These are phyloP conservation scores for Favolaschia claudopus DNA, from an alignment of 768 basidiomycete species.

Conservation along the genomic window DNA sequence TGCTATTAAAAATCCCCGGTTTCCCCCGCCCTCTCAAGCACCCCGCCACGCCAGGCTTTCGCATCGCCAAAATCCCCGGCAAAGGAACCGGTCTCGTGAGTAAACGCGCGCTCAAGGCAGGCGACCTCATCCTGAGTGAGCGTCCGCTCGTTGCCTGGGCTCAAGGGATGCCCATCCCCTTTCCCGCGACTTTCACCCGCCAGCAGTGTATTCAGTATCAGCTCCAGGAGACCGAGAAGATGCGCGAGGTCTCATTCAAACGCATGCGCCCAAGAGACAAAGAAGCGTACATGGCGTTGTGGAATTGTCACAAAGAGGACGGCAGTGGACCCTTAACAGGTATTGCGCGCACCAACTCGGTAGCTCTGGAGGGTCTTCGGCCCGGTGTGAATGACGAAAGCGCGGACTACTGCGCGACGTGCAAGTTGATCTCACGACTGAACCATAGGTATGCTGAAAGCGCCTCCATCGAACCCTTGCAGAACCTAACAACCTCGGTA, in stretches of 20 bases:
- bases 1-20: slow-evolving; percentile 15
- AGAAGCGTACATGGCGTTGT: slow-evolving; percentile 38
- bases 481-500: background rate
- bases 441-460: slow-evolving; percentile 50
- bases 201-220: background rate
- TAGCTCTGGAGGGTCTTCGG: slow-evolving; percentile 29
- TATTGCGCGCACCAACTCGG: slow-evolving; percentile 43
- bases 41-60: slow-evolving; percentile 6
- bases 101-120: slow-evolving; percentile 33
- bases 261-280: slow-evolving; percentile 36
- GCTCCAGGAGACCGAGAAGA: slow-evolving; percentile 30
- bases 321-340: slow-evolving; percentile 44
- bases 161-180: background rate
- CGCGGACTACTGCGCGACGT: slow-evolving; percentile 35
- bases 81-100: slow-evolving; percentile 43
- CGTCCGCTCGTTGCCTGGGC: slow-evolving; percentile 44
- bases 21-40: slow-evolving; percentile 23
- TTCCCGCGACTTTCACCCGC: background rate
- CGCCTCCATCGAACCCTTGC: background rate
- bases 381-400: slow-evolving; percentile 11
- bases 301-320: slow-evolving; percentile 41
- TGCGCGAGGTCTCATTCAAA: slow-evolving; percentile 28
- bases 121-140: slow-evolving; percentile 46
- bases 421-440: slow-evolving; percentile 41
- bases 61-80: slow-evolving; percentile 14